Percentiles rank a stretch among this genome's conserved stretches.
Conservation (phyloP, 1,139 yeast species). For the Suhomyces wounanorum region DNA sequence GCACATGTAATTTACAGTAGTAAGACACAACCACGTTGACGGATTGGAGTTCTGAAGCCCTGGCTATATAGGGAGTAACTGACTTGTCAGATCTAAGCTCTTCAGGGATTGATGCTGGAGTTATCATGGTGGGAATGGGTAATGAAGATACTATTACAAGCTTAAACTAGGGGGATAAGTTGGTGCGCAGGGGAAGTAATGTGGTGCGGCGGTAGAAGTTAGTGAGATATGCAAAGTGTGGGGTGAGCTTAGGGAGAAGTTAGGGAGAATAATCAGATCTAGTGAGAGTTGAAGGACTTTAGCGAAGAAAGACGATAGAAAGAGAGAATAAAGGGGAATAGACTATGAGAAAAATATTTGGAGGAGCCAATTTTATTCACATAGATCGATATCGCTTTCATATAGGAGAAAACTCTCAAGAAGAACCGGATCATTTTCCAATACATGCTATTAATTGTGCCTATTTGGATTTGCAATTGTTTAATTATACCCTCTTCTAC, state of each 20-base stretch:
- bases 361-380: too few species aligned
- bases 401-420: too few species aligned
- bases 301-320: too few species aligned
- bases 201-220: background rate
- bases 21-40: constrained; percentile 59
- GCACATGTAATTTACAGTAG: constrained; percentile 62
- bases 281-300: background rate
- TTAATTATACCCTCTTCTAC: too few species aligned
- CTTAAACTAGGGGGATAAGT: background rate
- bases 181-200: constrained; percentile 5
- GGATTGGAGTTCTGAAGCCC: constrained; percentile 52
- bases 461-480: too few species aligned
- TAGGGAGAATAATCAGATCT: background rate
- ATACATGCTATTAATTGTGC: too few species aligned
- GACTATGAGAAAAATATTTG: too few species aligned
- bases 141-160: background rate
- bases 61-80: constrained; percentile 45
- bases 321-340: too few species aligned
- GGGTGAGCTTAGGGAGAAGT: background rate
- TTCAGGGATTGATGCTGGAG: constrained; percentile 29
- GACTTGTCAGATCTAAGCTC: constrained; percentile 35
- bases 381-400: too few species aligned
- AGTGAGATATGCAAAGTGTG: background rate
- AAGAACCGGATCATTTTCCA: too few species aligned
- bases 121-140: constrained; percentile 7